Conservation (phyloP, 306 rosid species). For the Rosa rugosa region DNA sequence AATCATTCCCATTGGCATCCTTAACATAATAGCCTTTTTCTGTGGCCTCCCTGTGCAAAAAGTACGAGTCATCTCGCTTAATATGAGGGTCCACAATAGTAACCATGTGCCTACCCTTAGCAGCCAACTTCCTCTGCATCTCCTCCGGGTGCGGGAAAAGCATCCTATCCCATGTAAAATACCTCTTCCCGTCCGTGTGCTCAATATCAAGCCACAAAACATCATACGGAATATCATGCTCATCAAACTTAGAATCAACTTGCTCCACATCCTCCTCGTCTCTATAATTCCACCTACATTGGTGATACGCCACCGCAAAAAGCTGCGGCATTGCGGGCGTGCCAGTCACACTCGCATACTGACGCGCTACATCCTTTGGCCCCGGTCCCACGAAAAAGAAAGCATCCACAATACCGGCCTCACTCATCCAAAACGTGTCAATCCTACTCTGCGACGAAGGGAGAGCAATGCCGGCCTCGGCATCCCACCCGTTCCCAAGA, state of each 20-base stretch:
- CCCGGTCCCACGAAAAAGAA: constrained; percentile 83
- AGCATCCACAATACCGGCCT: constrained; percentile 81
- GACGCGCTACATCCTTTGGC: constrained; percentile 81
- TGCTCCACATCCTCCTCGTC: constrained; percentile 92
- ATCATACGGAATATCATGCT: constrained; percentile 87
- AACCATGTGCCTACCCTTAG: constrained; percentile 88
- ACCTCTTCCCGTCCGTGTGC: constrained; percentile 89
- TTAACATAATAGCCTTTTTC: constrained; percentile 83
- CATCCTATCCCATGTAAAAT: constrained; percentile 80
- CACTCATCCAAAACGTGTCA: constrained; percentile 94
- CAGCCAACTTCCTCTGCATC: constrained; percentile 85
- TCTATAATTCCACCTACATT: constrained; percentile 93
- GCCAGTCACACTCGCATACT: constrained; percentile 81
- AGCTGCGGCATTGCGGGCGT: constrained; percentile 75
- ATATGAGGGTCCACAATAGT: constrained; percentile 95
- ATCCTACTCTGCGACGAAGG: constrained; percentile 66
- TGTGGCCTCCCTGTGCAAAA: constrained; percentile 78
- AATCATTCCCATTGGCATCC: constrained; percentile 85
- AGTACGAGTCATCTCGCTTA: constrained; percentile 70
- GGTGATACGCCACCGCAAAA: constrained; percentile 84
- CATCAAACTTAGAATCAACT: constrained; percentile 92
- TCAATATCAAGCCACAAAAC: constrained; percentile 98
- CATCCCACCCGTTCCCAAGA: constrained; percentile 84
- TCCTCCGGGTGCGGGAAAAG: constrained; percentile 91
- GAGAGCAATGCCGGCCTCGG: constrained; percentile 57